Evolutionary conservation across 2,329 filamentous ascomycete species (phyloP), one percentile per base, ranked within the genome.

Genomic region (Phialophora tarda): DNA sequence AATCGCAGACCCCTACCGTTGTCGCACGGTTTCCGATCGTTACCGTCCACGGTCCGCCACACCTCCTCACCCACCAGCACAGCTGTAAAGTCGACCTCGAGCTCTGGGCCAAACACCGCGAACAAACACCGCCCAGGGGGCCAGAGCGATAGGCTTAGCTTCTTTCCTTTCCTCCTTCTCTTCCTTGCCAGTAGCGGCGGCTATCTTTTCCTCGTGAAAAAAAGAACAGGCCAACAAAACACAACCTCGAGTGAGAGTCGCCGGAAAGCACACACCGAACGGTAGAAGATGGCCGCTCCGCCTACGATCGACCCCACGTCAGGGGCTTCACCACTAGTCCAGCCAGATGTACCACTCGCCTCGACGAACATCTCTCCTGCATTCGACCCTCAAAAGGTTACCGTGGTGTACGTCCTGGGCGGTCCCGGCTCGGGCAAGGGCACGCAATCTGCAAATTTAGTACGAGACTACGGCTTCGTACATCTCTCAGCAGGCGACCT

Each of bases 381-480:
- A 75, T 97, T 96, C 85, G 89, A 87, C 65, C 82, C 89, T 58
- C 75, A 87, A 64, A 84, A 93, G 66, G 91, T 96, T 34, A 95
- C 92, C n/a, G 93, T 98, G 66, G 83, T 99, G 79, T 98, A 97
- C 83, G 92, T 98, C 69, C 92, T 99, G 68, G 94, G 94, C 78
- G 95, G 95, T 2, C 95, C 95, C 14, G 95, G 95, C 71, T 92
- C 93, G 70, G 95, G 95, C 74, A 99, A 99, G 79, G 95, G 95
- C 74, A 99, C 95, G 2, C 94, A 99, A 80, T 98, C 94, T 83
- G 86, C 88, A 72, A 91, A 91, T 71, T 89, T 99, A 38, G 94
- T 97, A 59, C 82, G 86, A 54, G 88, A 95, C 79, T 96, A 96
- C 79, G 89, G 89, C 77, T 98, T 98, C 87, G 90, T 88, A 67